Evolutionary conservation across 257 asterid genomes (phyloP).

Genomic region (Solanum okadae): DNA sequence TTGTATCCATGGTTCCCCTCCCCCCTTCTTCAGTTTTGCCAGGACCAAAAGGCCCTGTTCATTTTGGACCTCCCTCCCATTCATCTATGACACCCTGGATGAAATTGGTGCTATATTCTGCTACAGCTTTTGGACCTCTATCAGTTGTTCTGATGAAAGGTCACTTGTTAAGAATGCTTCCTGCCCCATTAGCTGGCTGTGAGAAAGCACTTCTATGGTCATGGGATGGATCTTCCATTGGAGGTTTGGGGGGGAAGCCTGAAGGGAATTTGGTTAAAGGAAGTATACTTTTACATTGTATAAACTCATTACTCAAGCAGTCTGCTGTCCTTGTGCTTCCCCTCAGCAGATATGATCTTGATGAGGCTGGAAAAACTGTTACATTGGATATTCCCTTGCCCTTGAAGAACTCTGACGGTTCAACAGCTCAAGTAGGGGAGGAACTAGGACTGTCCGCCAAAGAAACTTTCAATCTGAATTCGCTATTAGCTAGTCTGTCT

Average conservation of each 20-base stretch:
- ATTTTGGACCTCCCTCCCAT: conserved; percentile 96
- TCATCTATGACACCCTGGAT: conserved; percentile 99
- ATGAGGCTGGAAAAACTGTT: conserved; percentile 49
- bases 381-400: conserved; percentile 94
- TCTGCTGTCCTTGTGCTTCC: conserved; percentile 97
- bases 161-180: conserved; percentile 88
- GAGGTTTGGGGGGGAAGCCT: conserved; percentile 88
- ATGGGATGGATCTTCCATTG: conserved; percentile 92
- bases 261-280: conserved; percentile 94
- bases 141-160: conserved; percentile 97
- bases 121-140: conserved; percentile 80
- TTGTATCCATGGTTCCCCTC: conserved; percentile 96
- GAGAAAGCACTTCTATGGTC: conserved; percentile 97
- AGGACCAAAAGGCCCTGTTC: conserved; percentile 93
- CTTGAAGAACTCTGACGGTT: conserved; percentile 83
- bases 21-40: conserved; percentile 96
- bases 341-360: conserved; percentile 78
- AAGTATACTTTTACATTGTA: conserved; percentile 80
- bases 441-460: conserved; percentile 63
- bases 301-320: conserved; percentile 85
- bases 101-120: conserved; percentile 78
- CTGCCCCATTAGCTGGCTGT: conserved; percentile 98
- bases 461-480: conserved; percentile 52
- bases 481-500: conserved; percentile 52
- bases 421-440: conserved; percentile 66